A percentile compares a stretch with the other conserved stretches of the same genome.
Evolutionary conservation across 1,284 basidiomycete species (phyloP).

Genomic region (Apiotrichum sp.): DNA sequence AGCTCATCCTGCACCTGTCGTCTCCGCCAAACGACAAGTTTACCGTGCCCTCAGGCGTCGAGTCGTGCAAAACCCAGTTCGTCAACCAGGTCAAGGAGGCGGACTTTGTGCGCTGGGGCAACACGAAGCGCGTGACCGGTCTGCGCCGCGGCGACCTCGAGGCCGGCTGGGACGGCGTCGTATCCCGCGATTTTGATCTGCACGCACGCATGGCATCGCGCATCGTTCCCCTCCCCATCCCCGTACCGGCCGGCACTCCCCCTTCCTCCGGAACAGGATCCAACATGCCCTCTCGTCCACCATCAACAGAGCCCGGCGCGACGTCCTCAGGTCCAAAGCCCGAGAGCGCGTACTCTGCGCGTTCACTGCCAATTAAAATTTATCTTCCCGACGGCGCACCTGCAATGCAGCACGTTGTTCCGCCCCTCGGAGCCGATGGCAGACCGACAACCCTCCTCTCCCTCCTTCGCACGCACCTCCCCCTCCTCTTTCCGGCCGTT

Average conservation of each 20-base stretch:
- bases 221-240: slow-evolving; percentile 56
- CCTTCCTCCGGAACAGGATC: slow-evolving; percentile 43
- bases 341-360: slow-evolving; percentile 65
- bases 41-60: slow-evolving; percentile 66
- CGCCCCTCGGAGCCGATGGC: slow-evolving; percentile 54
- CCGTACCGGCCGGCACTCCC: slow-evolving; percentile 42
- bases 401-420: slow-evolving; percentile 78
- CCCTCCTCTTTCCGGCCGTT: slow-evolving; percentile 48
- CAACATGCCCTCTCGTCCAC: slow-evolving; percentile 55
- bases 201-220: slow-evolving; percentile 88
- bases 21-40: slow-evolving; percentile 68
- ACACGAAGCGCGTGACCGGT: slow-evolving; percentile 82
- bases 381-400: slow-evolving; percentile 82
- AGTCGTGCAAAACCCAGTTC: slow-evolving; percentile 80
- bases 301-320: slow-evolving; percentile 60
- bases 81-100: slow-evolving; percentile 93
- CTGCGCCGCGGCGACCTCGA: slow-evolving; percentile 84
- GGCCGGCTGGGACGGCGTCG: slow-evolving; percentile 88
- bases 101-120: slow-evolving; percentile 91
- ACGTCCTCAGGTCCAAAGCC: slow-evolving; percentile 47
- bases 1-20: slow-evolving; percentile 73
- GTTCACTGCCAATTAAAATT: slow-evolving; percentile 79
- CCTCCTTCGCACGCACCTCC: slow-evolving; percentile 45
- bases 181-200: slow-evolving; percentile 88
- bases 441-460: slow-evolving; percentile 48